Percentiles rank a stretch among this genome's conserved stretches.
These are phyloP conservation scores for Kazachstania sp. DNA, from an alignment of 1,139 yeast species.

Conservation along the genomic window DNA sequence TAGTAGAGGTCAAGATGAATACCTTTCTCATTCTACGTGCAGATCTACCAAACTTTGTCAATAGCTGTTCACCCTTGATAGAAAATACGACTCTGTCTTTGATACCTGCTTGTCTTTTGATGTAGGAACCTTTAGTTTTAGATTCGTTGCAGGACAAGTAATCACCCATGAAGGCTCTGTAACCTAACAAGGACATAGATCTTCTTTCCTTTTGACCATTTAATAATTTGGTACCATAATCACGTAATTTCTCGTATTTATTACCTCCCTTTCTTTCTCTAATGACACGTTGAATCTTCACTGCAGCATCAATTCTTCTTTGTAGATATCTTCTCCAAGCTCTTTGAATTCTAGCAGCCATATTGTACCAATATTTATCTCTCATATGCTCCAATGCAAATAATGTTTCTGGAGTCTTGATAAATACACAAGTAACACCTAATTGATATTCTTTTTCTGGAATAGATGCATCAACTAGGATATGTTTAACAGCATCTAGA, in stretches of 20 bases:
- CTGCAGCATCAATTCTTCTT: slow-evolving; percentile 82
- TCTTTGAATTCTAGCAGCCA: slow-evolving; percentile 96
- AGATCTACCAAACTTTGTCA: slow-evolving; percentile 90
- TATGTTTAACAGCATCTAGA: slow-evolving; percentile 68
- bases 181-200: slow-evolving; percentile 76
- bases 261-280: slow-evolving; percentile 74
- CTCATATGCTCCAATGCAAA: slow-evolving; percentile 95
- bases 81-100: slow-evolving; percentile 70
- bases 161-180: slow-evolving; percentile 90
- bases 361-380: slow-evolving; percentile 95
- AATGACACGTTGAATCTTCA: slow-evolving; percentile 76
- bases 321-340: slow-evolving; percentile 87
- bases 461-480: slow-evolving; percentile 70
- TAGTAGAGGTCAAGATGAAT: slow-evolving; percentile 55
- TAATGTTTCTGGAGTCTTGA: slow-evolving; percentile 93
- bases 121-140: slow-evolving; percentile 63
- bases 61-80: slow-evolving; percentile 67
- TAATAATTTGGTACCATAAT: slow-evolving; percentile 63
- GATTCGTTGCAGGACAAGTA: slow-evolving; percentile 76
- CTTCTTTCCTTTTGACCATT: slow-evolving; percentile 84
- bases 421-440: slow-evolving; percentile 91
- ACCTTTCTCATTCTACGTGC: slow-evolving; percentile 70
- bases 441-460: slow-evolving; percentile 79
- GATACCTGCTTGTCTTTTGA: slow-evolving; percentile 60
- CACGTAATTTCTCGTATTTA: slow-evolving; percentile 74